Percentiles rank a stretch among this genome's conserved stretches.
Evolutionary conservation across 2,329 filamentous ascomycete genomes (phyloP).

Genomic region (Pseudovirgaria hyperparasitica): DNA sequence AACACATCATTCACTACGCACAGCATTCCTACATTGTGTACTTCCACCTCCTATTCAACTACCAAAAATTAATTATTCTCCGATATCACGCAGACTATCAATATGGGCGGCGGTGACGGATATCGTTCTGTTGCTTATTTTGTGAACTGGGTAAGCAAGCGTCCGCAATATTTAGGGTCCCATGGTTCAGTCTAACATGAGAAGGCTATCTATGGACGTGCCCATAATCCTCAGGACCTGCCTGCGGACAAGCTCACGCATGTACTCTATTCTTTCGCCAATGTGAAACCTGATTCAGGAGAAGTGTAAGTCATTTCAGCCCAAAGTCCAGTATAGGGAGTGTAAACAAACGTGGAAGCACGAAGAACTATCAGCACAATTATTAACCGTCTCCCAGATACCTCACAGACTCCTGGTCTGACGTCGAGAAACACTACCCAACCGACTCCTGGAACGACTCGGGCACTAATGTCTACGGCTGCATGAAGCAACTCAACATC

Average conservation of each 20-base stretch:
- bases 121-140: constrained; percentile 62
- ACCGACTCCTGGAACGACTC: constrained; percentile 51
- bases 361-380: neutral
- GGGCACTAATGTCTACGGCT: constrained; percentile 65
- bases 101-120: constrained; percentile 22
- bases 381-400: constrained; percentile 25
- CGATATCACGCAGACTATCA: too few relatives aligned
- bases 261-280: constrained; percentile 82
- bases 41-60: too few relatives aligned
- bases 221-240: constrained; percentile 75
- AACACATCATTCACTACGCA: too few relatives aligned
- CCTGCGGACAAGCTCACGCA: constrained; percentile 74
- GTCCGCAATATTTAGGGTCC: neutral
- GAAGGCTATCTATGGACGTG: constrained; percentile 71
- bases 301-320: constrained; percentile 43
- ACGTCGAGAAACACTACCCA: constrained; percentile 55
- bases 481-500: constrained; percentile 62
- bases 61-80: too few relatives aligned
- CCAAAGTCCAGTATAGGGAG: too few relatives aligned
- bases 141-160: constrained; percentile 46
- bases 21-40: too few relatives aligned
- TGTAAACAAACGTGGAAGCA: too few relatives aligned
- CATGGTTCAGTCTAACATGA: neutral
- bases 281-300: constrained; percentile 64
- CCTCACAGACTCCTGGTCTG: constrained; percentile 56